Conservation (phyloP, 2,329 filamentous ascomycete genomes). For the Colletotrichum ledebouriae region DNA sequence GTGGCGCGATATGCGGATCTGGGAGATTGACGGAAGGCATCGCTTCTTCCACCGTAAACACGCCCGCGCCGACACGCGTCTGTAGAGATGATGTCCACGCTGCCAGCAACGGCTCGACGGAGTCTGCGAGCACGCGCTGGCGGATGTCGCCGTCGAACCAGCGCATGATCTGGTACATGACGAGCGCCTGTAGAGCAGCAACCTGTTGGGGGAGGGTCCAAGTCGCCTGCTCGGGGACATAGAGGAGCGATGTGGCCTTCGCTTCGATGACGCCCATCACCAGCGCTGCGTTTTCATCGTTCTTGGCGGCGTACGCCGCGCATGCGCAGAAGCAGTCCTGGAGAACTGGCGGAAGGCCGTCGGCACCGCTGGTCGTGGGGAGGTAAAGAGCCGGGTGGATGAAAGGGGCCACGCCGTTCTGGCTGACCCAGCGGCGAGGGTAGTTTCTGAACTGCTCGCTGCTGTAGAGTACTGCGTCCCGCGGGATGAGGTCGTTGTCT, state of each 20-base stretch:
- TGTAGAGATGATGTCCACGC: constrained; percentile 43
- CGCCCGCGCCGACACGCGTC: constrained; percentile 34
- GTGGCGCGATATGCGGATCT: constrained; percentile 19
- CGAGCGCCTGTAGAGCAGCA: constrained; percentile 44
- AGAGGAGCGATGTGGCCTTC: constrained; percentile 44
- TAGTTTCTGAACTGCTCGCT: constrained; percentile 44
- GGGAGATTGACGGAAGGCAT: constrained; percentile 23
- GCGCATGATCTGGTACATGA: constrained; percentile 46
- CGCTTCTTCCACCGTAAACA: constrained; percentile 37
- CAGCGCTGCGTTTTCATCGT: constrained; percentile 44
- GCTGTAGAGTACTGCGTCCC: constrained; percentile 41
- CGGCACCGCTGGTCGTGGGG: constrained; percentile 36
- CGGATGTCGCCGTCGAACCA: constrained; percentile 46
- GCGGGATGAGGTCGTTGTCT: constrained; percentile 23
- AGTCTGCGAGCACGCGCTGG: constrained; percentile 45
- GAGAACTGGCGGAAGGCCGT: constrained; percentile 45
- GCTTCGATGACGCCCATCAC: constrained; percentile 46
- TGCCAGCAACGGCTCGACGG: constrained; percentile 40
- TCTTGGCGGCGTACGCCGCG: constrained; percentile 47
- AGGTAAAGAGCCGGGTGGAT: constrained; percentile 48
- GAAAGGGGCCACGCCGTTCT: constrained; percentile 46
- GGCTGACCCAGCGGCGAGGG: constrained; percentile 46
- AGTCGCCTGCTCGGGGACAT: constrained; percentile 39
- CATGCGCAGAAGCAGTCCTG: constrained; percentile 49
- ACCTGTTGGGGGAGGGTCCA: constrained; percentile 44